Conservation (phyloP, 192 early-diverging fungal species). For the Backusella circina region DNA sequence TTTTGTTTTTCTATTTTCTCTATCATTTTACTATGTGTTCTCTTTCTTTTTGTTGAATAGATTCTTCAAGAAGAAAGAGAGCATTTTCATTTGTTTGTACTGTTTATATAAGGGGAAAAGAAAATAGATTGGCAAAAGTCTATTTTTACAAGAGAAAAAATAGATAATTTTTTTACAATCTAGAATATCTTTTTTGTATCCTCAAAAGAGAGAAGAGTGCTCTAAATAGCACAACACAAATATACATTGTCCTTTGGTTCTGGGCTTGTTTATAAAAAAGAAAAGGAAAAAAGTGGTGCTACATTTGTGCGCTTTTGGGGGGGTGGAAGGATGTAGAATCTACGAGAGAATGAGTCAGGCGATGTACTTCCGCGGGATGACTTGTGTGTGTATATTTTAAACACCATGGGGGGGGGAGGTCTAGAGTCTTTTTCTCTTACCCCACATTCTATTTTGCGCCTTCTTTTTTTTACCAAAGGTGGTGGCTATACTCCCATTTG, state of each 20-base stretch:
- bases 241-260: neutral
- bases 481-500: neutral
- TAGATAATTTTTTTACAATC: too few species aligned
- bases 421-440: neutral
- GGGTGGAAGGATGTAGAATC: neutral
- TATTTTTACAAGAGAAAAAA: too few species aligned
- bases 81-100: too few species aligned
- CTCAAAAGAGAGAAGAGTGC: neutral
- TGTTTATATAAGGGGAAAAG: too few species aligned
- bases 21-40: too few species aligned
- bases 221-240: neutral
- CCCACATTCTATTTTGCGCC: neutral
- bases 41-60: too few species aligned
- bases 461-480: neutral
- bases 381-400: neutral
- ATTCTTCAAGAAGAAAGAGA: too few species aligned
- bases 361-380: neutral
- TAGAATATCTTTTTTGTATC: too few species aligned
- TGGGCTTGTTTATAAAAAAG: neutral
- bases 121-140: too few species aligned
- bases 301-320: neutral
- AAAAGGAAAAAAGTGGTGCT: neutral
- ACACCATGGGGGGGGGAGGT: neutral
- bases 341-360: neutral
- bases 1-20: neutral